Evolutionary conservation across 2,329 filamentous ascomycete species (phyloP).

Genomic region (Nannizzia gypsea): DNA sequence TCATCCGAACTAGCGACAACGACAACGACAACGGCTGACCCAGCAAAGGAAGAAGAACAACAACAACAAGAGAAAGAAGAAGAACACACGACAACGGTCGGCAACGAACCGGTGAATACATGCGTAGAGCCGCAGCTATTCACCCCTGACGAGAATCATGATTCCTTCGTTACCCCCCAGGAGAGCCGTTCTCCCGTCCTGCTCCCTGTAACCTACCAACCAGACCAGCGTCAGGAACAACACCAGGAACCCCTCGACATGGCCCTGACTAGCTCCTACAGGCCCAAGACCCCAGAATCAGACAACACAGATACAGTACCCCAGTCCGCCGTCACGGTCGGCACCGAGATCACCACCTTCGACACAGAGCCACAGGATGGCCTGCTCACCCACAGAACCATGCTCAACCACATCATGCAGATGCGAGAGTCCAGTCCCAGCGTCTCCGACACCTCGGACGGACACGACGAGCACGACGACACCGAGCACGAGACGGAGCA

Average conservation of each 20-base stretch:
- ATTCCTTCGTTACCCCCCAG: slow-evolving; percentile 14
- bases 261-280: neutral
- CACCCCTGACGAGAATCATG: slow-evolving; percentile 8
- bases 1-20: neutral
- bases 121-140: neutral
- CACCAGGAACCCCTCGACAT: neutral
- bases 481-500: slow-evolving; percentile 9
- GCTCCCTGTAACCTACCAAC: neutral
- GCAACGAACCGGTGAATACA: neutral
- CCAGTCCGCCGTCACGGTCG: slow-evolving; percentile 48
- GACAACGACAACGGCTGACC: neutral
- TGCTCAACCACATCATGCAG: slow-evolving; percentile 39
- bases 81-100: neutral
- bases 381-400: slow-evolving; percentile 28
- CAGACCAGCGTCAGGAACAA: neutral
- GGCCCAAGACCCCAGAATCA: slow-evolving; percentile 8
- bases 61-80: too few species aligned
- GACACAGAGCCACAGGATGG: slow-evolving; percentile 60
- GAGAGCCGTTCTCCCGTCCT: slow-evolving; percentile 14
- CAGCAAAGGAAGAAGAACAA: neutral
- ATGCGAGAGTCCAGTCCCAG: slow-evolving; percentile 37
- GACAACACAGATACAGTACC: slow-evolving; percentile 40
- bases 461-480: slow-evolving; percentile 20
- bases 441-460: slow-evolving; percentile 29
- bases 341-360: slow-evolving; percentile 50